These are phyloP conservation scores for Gossypium thurberi DNA, from an alignment of 345 rosid species.

Conservation along the genomic window DNA sequence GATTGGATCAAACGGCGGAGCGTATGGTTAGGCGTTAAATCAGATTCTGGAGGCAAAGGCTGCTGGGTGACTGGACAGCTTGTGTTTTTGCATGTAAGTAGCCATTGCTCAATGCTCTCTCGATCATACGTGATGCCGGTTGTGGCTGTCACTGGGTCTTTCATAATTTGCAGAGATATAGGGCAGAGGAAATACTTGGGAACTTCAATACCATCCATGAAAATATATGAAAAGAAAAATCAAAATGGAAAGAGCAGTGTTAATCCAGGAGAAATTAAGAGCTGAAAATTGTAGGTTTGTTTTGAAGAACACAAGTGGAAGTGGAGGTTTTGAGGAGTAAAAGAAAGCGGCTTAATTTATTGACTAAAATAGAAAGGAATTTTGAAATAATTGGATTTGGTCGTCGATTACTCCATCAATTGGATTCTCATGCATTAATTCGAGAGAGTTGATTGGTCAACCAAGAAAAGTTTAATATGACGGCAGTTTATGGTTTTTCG, in stretches of 20 bases:
- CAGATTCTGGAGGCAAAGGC: conserved; percentile 43
- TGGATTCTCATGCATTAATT: neutral
- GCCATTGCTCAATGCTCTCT: conserved; percentile 69
- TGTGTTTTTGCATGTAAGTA: conserved; percentile 19
- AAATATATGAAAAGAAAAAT: neutral
- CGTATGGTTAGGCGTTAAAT: conserved; percentile 68
- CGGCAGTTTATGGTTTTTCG: too few species aligned
- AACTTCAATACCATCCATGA: conserved; percentile 46
- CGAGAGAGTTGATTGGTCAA: neutral
- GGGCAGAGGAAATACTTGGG: conserved; percentile 69
- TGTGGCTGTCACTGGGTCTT: conserved; percentile 61
- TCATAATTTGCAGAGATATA: conserved; percentile 77
- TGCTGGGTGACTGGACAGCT: conserved; percentile 65
- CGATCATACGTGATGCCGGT: conserved; percentile 87
- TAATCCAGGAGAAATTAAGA: neutral
- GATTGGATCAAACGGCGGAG: conserved; percentile 37
- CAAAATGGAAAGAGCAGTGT: neutral
- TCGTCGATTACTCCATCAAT: conserved; percentile 13
- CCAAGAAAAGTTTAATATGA: too few species aligned
- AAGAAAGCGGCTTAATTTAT: conserved; percentile 25
- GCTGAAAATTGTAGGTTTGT: neutral
- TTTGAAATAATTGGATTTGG: neutral
- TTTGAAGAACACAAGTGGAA: too few species aligned
- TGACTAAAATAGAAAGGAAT: neutral
- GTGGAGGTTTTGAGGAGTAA: conserved; percentile 11